Percentiles rank a stretch among this genome's conserved stretches.
phyloP scores from a whole-genome alignment of 2,329 filamentous ascomycete species.

The Trichoderma sp. region DNA sequence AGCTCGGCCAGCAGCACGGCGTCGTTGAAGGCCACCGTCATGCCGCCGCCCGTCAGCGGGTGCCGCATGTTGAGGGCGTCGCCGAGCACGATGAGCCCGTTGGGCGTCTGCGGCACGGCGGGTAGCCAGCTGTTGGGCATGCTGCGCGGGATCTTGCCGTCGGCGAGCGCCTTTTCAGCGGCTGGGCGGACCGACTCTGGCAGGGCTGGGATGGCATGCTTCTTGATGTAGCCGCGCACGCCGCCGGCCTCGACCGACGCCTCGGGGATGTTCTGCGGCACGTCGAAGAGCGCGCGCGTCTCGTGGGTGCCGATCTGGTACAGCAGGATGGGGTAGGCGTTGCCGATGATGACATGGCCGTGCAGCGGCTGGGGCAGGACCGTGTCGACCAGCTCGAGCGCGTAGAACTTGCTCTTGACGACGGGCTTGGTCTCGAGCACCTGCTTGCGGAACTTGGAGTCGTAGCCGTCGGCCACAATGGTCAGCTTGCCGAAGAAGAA shows the following conservation, averaged over 20 bases:
- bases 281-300: slow-evolving; percentile 85
- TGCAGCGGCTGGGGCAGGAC: slow-evolving; percentile 72
- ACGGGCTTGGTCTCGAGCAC: slow-evolving; percentile 67
- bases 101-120: slow-evolving; percentile 58
- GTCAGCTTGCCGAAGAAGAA: slow-evolving; percentile 88
- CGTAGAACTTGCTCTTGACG: slow-evolving; percentile 87
- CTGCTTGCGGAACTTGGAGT: slow-evolving; percentile 85
- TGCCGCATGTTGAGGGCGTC: slow-evolving; percentile 99
- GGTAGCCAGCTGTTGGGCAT: slow-evolving; percentile 98
- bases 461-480: slow-evolving; percentile 88
- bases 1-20: slow-evolving; percentile 75
- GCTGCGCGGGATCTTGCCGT: slow-evolving; percentile 71
- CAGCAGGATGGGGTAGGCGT: slow-evolving; percentile 75
- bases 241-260: slow-evolving; percentile 76
- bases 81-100: slow-evolving; percentile 78
- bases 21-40: slow-evolving; percentile 97
- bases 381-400: slow-evolving; percentile 87
- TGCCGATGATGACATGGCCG: slow-evolving; percentile 85
- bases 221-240: slow-evolving; percentile 79
- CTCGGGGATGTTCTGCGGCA: slow-evolving; percentile 74
- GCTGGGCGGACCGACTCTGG: slow-evolving; percentile 71
- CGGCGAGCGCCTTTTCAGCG: slow-evolving; percentile 74
- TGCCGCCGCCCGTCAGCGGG: slow-evolving; percentile 92
- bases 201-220: slow-evolving; percentile 76
- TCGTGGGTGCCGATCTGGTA: slow-evolving; percentile 98